These are phyloP conservation scores for Hymenoscyphus albidus DNA, from an alignment of 2,329 filamentous ascomycete genomes.

Conservation along the genomic window DNA sequence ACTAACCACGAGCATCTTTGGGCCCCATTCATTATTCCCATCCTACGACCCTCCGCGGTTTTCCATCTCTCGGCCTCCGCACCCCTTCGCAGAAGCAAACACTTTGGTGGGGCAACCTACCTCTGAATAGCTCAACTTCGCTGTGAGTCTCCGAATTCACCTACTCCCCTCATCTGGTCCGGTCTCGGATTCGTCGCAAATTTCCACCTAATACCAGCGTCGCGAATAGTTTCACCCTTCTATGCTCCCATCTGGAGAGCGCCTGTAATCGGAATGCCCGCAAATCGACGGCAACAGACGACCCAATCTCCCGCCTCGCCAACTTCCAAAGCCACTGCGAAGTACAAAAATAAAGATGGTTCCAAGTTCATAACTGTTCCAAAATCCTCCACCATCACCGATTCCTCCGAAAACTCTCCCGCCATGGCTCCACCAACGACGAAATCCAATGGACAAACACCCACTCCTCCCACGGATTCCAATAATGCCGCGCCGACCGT, in stretches of 20 bases:
- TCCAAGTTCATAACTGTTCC: slow-evolving; percentile 66
- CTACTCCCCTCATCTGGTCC: slow-evolving; percentile 14
- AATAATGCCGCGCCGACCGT: slow-evolving; percentile 48
- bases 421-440: slow-evolving; percentile 34
- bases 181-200: slow-evolving; percentile 1
- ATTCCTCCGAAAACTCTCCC: slow-evolving; percentile 53
- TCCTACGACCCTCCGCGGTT: neutral
- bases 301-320: slow-evolving; percentile 49
- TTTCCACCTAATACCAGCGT: slow-evolving; percentile 22
- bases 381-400: slow-evolving; percentile 46
- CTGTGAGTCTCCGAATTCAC: slow-evolving; percentile 22
- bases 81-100: slow-evolving; percentile 21
- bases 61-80: neutral
- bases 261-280: slow-evolving; percentile 43
- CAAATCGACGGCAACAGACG: slow-evolving; percentile 50
- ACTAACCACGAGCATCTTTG: neutral
- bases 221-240: slow-evolving; percentile 25
- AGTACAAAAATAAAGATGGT: slow-evolving; percentile 65
- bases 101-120: slow-evolving; percentile 34
- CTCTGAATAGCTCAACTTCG: slow-evolving; percentile 18
- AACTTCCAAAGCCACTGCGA: slow-evolving; percentile 50
- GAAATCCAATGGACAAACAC: slow-evolving; percentile 32
- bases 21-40: neutral
- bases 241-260: slow-evolving; percentile 16
- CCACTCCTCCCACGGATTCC: slow-evolving; percentile 27